Base-by-base conservation (phyloP, 2,329 filamentous ascomycete species). In the Trichocomaceae sp. region DNA sequence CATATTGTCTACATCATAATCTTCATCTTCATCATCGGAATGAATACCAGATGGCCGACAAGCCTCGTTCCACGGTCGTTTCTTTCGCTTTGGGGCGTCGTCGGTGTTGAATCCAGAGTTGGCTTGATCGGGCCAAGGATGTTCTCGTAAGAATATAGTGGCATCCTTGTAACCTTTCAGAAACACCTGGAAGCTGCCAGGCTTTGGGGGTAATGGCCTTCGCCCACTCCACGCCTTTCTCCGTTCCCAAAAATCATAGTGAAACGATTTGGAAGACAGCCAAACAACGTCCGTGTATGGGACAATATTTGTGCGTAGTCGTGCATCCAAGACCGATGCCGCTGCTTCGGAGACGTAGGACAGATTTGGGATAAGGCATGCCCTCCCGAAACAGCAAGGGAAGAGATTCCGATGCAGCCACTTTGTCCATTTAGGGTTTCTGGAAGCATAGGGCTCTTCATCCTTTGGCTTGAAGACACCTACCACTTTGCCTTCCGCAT, bases 381-480 rank as follows among this genome's bases (percentile, higher is more conserved):
- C 91, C 65, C 93, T 81, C 17, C 93, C 93, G 65, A 99, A 99
- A 72, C 89, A 96, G 75, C 95, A 99, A 8, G 93, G 93, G 63
- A 99, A 97, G 60, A 99, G 70, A 69, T 99, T 99, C 60, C 93
- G 82, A 71, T 99, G 93, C 75, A 99, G 91, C 93, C 93, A 99
- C 74, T 99, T 99, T 63, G 95, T 97, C 92, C 92, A 97, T 71
- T 99, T 99, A 5, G 93, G 93, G 68, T 99, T 99, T 62, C 90
- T 87, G 31, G 89, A 93, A 1, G 93, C 93, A 68, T 96, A 99
- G 0, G 93, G 93, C 71, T 99, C 95, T 74, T 99, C 93, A 64
- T 99, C 93, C 74, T 99, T 99, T 42, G 93, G 93, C 71, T 99
- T 99, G 76, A 99, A 99, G 4, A 99, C 93, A 35, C 91, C 93